A percentile compares a stretch with the other conserved stretches of the same genome.
Evolutionary conservation across 164 flowering plant species (phyloP).

Genomic region (Nymphaea colorata): DNA sequence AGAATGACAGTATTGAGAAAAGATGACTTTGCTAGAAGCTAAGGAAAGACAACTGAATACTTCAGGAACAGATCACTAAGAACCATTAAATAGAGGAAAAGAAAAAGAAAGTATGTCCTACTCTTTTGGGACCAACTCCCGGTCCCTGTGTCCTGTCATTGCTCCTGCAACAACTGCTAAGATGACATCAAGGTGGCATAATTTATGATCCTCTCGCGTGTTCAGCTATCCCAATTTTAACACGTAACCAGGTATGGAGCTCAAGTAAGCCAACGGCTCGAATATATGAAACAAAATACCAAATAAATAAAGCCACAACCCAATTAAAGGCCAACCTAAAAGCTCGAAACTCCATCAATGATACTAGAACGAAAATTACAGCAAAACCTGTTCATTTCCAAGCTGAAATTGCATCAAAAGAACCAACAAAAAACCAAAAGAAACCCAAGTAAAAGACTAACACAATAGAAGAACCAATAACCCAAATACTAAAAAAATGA

Average conservation of each 20-base stretch:
- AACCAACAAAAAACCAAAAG: too few relatives aligned
- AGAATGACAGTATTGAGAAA: not conserved
- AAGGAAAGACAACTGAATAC: too few relatives aligned
- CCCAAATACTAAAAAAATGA: too few relatives aligned
- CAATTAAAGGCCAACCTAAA: not conserved
- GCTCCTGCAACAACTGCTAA: not conserved
- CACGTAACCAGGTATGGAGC: not conserved
- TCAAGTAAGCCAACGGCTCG: not conserved
- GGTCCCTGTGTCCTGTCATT: not conserved
- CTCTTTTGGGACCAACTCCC: not conserved
- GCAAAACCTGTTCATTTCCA: too few relatives aligned
- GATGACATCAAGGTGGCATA: not conserved
- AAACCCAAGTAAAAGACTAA: too few relatives aligned
- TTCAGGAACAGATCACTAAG: too few relatives aligned
- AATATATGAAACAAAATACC: not conserved
- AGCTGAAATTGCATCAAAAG: too few relatives aligned
- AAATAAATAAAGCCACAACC: not conserved
- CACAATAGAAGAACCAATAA: too few relatives aligned
- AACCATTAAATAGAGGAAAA: not conserved
- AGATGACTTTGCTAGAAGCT: not conserved
- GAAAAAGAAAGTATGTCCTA: not conserved
- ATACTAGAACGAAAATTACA: not conserved
- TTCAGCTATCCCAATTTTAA: not conserved
- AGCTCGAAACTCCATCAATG: not conserved
- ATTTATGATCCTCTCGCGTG: not conserved